Evolutionary conservation across 1,284 basidiomycete genomes (phyloP), one percentile per base, ranked within the genome.

Genomic region (Mycosarcoma maydis): DNA sequence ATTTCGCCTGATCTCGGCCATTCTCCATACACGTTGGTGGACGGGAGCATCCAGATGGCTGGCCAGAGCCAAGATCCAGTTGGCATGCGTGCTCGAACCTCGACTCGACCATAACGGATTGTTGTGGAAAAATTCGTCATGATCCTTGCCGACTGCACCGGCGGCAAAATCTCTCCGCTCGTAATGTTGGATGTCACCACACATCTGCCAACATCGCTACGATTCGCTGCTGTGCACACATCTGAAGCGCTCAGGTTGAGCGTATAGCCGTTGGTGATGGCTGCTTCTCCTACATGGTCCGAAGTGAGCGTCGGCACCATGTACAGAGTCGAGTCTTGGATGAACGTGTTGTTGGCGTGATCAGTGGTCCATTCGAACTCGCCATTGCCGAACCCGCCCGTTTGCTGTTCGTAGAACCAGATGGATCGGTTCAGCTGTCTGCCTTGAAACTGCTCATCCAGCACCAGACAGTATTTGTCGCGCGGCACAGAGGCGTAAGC

Each of bases 291-390:
- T 76, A 92, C 87, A 60, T 83, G 83, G 75, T 92, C 90, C 16
- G 89, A 87, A 0, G 92, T 93, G 52, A 93, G 85, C 5, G 92
- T 93, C 7, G 92, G 92, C 6, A 90, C 86, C 76, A 94, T 87
- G 83, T 92, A 92, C 34, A 94, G 86, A 50, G 86, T 85, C 27
- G 88, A 89, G 78, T 92, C 84, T 51, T 87, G 84, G 56, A 93
- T 49, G 82, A 89, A 93, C 9, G 90, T 90, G 80, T 93, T 93
- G 80, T 90, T 89, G 32, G 85, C 73, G 2, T 88, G 88, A 17
- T 83, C 84, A 2, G 92, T 93, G 3, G 91, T 88, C 91, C 92
- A 92, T 75, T 92, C 89, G 72, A 94, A 94, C 77, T 92, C 88
- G 33, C 89, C 89, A 70, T 92, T 92, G 83, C 90, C 91, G 80